Conservation (phyloP, 1,139 yeast genomes). For the Blastobotrys ciferrii region DNA sequence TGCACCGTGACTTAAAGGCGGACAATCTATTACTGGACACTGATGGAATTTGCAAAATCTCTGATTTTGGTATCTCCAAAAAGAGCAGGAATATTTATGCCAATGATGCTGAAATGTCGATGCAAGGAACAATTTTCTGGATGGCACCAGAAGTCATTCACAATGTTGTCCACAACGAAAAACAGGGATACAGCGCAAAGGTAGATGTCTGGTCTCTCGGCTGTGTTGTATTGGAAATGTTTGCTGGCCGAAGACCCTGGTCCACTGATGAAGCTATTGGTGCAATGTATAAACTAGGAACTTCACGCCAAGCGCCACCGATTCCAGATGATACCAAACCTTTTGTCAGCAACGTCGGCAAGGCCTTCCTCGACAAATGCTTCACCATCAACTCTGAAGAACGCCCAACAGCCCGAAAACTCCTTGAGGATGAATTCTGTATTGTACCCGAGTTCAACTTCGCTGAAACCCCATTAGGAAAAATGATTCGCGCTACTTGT, state of each 20-base stretch:
- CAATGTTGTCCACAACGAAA: conserved; percentile 67
- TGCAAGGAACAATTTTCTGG: conserved; percentile 99
- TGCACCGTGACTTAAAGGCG: conserved; percentile 95
- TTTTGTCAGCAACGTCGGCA: conserved; percentile 61
- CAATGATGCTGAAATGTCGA: conserved; percentile 92
- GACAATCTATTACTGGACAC: conserved; percentile 85
- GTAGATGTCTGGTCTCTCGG: conserved; percentile 77
- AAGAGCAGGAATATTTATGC: conserved; percentile 82
- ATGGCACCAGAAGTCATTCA: conserved; percentile 99
- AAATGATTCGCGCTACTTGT: conserved; percentile 38
- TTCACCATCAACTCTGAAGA: conserved; percentile 74
- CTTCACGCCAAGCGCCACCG: conserved; percentile 86
- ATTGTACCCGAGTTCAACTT: conserved; percentile 55
- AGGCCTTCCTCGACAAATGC: conserved; percentile 69
- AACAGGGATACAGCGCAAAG: conserved; percentile 95
- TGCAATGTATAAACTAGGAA: conserved; percentile 59
- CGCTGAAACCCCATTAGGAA: conserved; percentile 60
- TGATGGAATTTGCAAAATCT: conserved; percentile 93
- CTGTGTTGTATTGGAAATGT: conserved; percentile 94
- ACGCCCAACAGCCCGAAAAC: conserved; percentile 81
- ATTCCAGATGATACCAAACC: conserved; percentile 82
- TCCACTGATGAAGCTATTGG: conserved; percentile 52
- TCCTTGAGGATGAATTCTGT: conserved; percentile 65
- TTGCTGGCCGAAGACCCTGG: conserved; percentile 57
- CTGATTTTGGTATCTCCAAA: conserved; percentile 96